phyloP scores from a whole-genome alignment of 495 filamentous ascomycete genomes.

The Coniosporium apollinis region DNA sequence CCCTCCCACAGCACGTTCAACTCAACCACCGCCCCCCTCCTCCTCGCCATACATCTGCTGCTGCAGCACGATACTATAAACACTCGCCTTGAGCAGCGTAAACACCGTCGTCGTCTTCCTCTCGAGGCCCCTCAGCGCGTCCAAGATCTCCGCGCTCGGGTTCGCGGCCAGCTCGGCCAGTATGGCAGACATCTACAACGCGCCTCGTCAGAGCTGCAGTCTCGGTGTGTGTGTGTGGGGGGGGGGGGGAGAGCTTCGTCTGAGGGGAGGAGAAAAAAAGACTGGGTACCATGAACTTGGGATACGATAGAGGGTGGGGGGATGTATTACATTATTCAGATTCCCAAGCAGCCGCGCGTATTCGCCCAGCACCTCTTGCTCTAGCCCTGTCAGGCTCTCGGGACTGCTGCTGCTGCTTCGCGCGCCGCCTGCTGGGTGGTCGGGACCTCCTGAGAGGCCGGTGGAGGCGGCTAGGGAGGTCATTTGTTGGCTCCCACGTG shows the following conservation, averaged over 20 bases:
- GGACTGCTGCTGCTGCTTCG: not conserved
- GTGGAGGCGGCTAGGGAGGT: no score
- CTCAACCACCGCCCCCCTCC: no score
- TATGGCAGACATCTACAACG: slow-evolving; percentile 37
- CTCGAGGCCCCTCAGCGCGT: slow-evolving; percentile 75
- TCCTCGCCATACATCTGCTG: slow-evolving; percentile 68
- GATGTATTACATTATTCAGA: slow-evolving; percentile 58
- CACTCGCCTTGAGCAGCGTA: slow-evolving; percentile 90
- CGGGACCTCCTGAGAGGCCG: not conserved
- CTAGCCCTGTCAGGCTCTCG: slow-evolving; percentile 48
- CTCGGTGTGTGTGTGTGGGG: slow-evolving; percentile 2
- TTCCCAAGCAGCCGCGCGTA: slow-evolving; percentile 77
- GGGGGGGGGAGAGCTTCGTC: not conserved
- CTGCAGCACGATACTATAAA: slow-evolving; percentile 95
- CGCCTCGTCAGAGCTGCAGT: no score
- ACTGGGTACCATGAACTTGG: not conserved
- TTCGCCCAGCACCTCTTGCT: slow-evolving; percentile 90
- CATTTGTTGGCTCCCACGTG: no score
- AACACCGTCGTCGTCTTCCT: slow-evolving; percentile 88
- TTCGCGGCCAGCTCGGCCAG: slow-evolving; percentile 44
- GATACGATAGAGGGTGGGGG: not conserved
- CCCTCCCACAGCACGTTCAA: slow-evolving; percentile 22
- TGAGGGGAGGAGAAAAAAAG: not conserved
- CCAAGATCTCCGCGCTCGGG: slow-evolving; percentile 56
- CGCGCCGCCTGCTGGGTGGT: not conserved